Conservation (phyloP, 345 rosid genomes). For the thale cress (Arabidopsis thaliana) region DNA sequence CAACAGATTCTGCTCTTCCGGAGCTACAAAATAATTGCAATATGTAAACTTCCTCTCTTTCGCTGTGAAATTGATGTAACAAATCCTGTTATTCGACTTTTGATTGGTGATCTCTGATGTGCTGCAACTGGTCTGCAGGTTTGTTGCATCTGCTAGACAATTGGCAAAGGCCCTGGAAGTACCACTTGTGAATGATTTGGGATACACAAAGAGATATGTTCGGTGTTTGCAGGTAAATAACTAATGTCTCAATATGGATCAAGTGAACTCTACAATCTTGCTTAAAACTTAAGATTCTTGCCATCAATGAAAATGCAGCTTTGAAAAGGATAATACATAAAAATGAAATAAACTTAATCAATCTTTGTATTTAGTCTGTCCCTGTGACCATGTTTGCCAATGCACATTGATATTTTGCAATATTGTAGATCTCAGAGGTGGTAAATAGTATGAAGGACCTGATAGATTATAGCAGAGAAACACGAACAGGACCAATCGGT, state of each 20-base stretch:
- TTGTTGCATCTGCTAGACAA: slow-evolving; percentile 97
- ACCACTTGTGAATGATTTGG: slow-evolving; percentile 97
- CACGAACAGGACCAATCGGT: slow-evolving; percentile 96
- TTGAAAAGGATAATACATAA: not conserved
- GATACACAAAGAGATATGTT: slow-evolving; percentile 97
- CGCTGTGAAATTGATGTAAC: slow-evolving; percentile 15
- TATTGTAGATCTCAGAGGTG: slow-evolving; percentile 72
- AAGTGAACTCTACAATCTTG: not conserved
- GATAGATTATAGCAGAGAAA: slow-evolving; percentile 97
- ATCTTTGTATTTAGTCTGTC: not conserved
- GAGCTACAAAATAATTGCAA: slow-evolving; percentile 91
- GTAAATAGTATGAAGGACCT: slow-evolving; percentile 99
- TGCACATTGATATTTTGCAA: slow-evolving; percentile 22
- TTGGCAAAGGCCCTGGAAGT: slow-evolving; percentile 97
- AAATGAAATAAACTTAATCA: not conserved
- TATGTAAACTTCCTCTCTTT: slow-evolving; percentile 52
- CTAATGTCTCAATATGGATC: slow-evolving; percentile 11
- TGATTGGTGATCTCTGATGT: slow-evolving; percentile 24
- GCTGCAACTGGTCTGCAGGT: slow-evolving; percentile 55
- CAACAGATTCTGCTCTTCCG: slow-evolving; percentile 73
- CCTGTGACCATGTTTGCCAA: slow-evolving; percentile 10
- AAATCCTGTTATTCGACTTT: not conserved
- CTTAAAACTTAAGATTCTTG: slow-evolving; percentile 2
- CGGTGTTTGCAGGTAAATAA: slow-evolving; percentile 91
- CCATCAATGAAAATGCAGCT: not conserved